A percentile compares a stretch with the other conserved stretches of the same genome.
Evolutionary conservation across 2,329 filamentous ascomycete species (phyloP).

Genomic region (Hypoxylon sp.): DNA sequence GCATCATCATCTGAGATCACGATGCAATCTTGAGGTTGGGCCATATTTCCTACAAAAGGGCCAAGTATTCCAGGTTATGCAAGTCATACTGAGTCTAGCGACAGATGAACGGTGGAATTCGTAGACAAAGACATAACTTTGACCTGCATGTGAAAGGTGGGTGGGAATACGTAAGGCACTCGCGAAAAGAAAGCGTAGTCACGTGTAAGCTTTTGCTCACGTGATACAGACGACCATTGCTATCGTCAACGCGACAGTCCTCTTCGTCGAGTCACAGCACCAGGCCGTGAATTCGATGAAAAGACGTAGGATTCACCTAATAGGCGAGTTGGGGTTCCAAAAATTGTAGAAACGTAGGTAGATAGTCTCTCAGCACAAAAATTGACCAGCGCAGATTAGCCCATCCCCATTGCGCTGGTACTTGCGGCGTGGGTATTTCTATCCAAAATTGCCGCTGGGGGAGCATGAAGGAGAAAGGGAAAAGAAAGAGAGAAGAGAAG

Average conservation of each 20-base stretch:
- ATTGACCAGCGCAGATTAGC: constrained; percentile 20
- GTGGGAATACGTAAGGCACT: not conserved
- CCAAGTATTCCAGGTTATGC: not conserved
- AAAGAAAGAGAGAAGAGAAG: constrained; percentile 5
- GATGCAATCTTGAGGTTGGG: constrained; percentile 36
- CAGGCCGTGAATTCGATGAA: constrained; percentile 22
- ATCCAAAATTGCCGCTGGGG: constrained; percentile 16
- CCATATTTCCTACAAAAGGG: constrained; percentile 37
- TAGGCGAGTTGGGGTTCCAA: not conserved
- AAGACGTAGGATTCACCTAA: constrained; percentile 15
- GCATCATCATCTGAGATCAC: constrained; percentile 51
- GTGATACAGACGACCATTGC: not conserved
- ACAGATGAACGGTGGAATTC: not conserved
- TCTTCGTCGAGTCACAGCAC: constrained; percentile 31
- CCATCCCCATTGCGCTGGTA: constrained; percentile 12
- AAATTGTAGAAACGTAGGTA: not conserved
- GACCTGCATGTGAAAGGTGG: not conserved
- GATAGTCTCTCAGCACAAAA: no score
- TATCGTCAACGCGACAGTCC: not conserved
- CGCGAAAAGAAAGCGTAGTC: constrained; percentile 25
- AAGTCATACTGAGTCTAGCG: constrained; percentile 34
- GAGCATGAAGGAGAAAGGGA: constrained; percentile 9
- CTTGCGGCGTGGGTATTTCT: constrained; percentile 6
- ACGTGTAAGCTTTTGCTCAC: constrained; percentile 2
- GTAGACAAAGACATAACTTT: not conserved